Conservation (phyloP, 306 rosid species). For the Trifolium pratense region DNA sequence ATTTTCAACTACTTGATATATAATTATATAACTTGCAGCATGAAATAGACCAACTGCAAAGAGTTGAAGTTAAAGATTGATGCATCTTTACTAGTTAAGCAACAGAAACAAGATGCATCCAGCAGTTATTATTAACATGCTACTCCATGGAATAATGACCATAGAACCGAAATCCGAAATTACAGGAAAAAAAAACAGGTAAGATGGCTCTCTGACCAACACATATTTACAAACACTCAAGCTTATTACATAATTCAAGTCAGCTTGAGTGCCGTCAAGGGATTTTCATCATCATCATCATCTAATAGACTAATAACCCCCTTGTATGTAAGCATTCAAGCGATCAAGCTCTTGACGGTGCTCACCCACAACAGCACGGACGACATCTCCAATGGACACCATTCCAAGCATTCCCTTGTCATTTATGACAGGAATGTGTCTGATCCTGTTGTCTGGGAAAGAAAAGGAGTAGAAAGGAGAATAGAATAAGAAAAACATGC, state of each 20-base stretch:
- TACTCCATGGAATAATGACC: slow-evolving; percentile 32
- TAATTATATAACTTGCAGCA: neutral
- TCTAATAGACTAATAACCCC: slow-evolving; percentile 74
- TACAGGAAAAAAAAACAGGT: slow-evolving; percentile 41
- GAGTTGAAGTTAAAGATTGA: slow-evolving; percentile 4
- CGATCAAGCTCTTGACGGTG: slow-evolving; percentile 95
- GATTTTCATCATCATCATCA: slow-evolving; percentile 57
- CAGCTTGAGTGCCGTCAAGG: slow-evolving; percentile 38
- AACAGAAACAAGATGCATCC: slow-evolving; percentile 38
- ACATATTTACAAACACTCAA: slow-evolving; percentile 59
- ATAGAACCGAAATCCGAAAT: slow-evolving; percentile 21
- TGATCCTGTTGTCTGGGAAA: slow-evolving; percentile 79
- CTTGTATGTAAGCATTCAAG: slow-evolving; percentile 92
- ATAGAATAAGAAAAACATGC: neutral
- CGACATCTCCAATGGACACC: slow-evolving; percentile 99
- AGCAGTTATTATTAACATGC: slow-evolving; percentile 46
- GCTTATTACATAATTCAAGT: slow-evolving; percentile 59
- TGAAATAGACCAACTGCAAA: slow-evolving; percentile 15
- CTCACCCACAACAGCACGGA: slow-evolving; percentile 96
- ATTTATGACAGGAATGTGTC: slow-evolving; percentile 93
- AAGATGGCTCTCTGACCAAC: slow-evolving; percentile 43
- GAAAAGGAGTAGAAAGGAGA: neutral
- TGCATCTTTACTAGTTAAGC: slow-evolving; percentile 14
- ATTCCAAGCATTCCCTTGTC: slow-evolving; percentile 84
- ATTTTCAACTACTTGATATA: neutral